Base-by-base conservation (phyloP, 352 stramenopile genomes). In the Globisporangium okanoganense region DNA sequence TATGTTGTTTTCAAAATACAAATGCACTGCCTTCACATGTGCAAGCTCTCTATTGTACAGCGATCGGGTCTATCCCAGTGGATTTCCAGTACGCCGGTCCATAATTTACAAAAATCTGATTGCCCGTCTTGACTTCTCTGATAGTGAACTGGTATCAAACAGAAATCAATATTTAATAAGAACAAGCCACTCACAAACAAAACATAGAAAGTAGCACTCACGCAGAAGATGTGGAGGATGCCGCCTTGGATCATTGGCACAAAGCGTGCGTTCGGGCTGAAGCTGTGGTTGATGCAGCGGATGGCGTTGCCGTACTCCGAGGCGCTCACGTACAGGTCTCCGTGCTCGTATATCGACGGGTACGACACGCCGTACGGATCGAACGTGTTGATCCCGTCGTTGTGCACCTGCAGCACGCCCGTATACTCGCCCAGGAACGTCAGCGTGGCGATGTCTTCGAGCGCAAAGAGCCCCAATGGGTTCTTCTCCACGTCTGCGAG, bases 51-150 rank as follows among this genome's bases (percentile, higher is more conserved):
- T 33, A 33, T 36, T 73, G 52, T 53, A 85, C 74, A 57, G 54
- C 65, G 13, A 90, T 56, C 1, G 82, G 79, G 16, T 82, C 62
- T 33, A 86, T 61, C 12, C 74, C 78, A 2, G 75, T 83, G n/a
- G 70, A 69, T 27, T 88, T 86, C 79, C 83, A 93, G 64, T 91
- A 93, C 8, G 75, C 71, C 5, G 58, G 47, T 0, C 79, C 83
- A 38, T 93, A 91, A 52, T 93, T 82, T 62, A 91, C 82, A 29
- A 90, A 84, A 33, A 93, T 85, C 59, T 91, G 83, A 22, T 88
- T 70, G 4, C 77, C 78, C 10, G 69, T 45, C 4, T 70, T 64
- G 31, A 88, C 71, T 2, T 72, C 44, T 13, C 67, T 55, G 31
- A 71, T 85, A 9, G 75, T 74, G 59, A 91, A 91, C 79, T 91